phyloP scores from a whole-genome alignment of 129 eudicot species.

The Flaveria brownii region DNA sequence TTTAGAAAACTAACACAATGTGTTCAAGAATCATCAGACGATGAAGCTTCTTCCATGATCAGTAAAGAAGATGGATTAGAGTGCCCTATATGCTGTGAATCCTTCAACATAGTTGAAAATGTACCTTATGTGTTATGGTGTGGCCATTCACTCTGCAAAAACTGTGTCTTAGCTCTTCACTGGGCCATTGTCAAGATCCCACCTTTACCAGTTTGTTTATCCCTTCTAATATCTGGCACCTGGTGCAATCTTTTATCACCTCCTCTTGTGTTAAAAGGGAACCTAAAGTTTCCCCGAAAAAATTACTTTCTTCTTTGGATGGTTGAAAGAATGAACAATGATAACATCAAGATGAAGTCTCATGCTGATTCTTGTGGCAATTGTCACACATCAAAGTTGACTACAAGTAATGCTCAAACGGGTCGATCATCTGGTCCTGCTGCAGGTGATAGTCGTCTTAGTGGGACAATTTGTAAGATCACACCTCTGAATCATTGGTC shows the following conservation, averaged over 20 bases:
- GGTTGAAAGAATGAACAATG: constrained; percentile 62
- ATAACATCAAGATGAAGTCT: constrained; percentile 37
- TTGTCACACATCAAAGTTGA: constrained; percentile 38
- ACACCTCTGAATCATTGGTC: constrained; percentile 57
- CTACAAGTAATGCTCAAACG: constrained; percentile 16
- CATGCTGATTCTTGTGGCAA: constrained; percentile 20
- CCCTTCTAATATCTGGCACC: constrained; percentile 67
- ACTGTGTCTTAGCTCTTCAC: constrained; percentile 54
- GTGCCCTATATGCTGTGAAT: constrained; percentile 74
- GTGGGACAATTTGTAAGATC: too few species aligned
- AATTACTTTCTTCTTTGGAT: constrained; percentile 75
- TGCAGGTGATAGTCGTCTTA: constrained; percentile 13
- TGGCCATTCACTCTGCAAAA: constrained; percentile 66
- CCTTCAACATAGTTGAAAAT: constrained; percentile 68
- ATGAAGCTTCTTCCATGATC: constrained; percentile 53
- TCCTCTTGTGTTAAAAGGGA: constrained; percentile 52
- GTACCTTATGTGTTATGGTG: constrained; percentile 72
- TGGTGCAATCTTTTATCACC: constrained; percentile 74
- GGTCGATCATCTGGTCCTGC: constrained; percentile 26
- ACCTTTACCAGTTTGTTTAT: constrained; percentile 58
- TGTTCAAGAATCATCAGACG: constrained; percentile 49
- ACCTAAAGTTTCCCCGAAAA: constrained; percentile 58
- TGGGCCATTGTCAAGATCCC: constrained; percentile 60
- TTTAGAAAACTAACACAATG: constrained; percentile 43
- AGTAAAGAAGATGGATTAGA: constrained; percentile 62